Evolutionary conservation across 1,284 basidiomycete species (phyloP).

Genomic region (Apiotrichum laibachii): DNA sequence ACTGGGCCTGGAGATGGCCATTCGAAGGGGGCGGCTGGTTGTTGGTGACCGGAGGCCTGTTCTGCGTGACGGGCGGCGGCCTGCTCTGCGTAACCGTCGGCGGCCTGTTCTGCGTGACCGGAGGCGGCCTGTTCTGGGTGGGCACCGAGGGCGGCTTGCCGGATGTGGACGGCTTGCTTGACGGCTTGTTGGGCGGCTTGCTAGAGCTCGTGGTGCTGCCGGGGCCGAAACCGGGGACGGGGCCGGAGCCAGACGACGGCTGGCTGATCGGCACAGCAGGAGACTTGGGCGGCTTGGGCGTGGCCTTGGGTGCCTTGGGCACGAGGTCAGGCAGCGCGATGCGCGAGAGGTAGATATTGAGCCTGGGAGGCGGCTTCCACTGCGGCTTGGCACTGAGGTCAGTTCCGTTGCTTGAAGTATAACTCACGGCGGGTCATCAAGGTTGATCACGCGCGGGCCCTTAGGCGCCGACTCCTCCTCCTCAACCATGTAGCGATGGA

Average conservation of each 20-base stretch:
- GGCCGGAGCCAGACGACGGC: no score
- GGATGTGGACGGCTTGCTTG: no score
- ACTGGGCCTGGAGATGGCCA: neutral
- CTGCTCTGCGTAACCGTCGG: no score
- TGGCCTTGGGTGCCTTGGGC: constrained; percentile 1
- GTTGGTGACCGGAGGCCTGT: no score
- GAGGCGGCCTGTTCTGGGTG: no score
- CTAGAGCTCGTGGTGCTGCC: no score
- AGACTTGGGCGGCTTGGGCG: neutral
- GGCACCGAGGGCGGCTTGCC: no score
- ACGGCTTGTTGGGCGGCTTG: no score
- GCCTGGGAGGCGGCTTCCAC: constrained; percentile 39
- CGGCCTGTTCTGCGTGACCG: no score
- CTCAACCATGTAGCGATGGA: constrained; percentile 49
- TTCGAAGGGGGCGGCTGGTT: no score
- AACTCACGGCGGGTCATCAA: constrained; percentile 34
- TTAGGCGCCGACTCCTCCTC: constrained; percentile 23
- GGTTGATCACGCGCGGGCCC: constrained; percentile 43
- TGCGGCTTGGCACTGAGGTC: constrained; percentile 4
- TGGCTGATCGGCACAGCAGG: neutral
- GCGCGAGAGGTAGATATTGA: constrained; percentile 47
- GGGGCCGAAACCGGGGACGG: neutral
- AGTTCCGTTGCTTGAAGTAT: neutral
- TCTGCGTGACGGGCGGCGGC: no score
- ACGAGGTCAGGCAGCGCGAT: constrained; percentile 48